phyloP scores from a whole-genome alignment of 2,329 filamentous ascomycete species.

The Chaetoscypha palmicola region DNA sequence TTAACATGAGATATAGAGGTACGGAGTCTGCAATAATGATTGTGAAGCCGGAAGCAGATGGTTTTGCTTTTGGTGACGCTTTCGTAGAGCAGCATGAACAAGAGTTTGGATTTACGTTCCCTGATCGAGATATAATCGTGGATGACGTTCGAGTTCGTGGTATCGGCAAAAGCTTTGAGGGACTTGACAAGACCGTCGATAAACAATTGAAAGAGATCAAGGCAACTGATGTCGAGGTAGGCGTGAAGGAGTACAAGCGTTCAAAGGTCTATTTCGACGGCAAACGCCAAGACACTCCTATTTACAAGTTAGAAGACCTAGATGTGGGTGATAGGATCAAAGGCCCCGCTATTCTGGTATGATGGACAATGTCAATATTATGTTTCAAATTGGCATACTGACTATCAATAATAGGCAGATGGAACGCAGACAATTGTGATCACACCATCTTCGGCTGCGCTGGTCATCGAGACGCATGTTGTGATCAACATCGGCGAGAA shows the following conservation, averaged over 20 bases:
- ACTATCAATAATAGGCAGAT: constrained; percentile 62
- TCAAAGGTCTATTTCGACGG: constrained; percentile 78
- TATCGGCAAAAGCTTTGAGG: constrained; percentile 81
- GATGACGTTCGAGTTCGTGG: constrained; percentile 84
- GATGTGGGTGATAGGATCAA: constrained; percentile 63
- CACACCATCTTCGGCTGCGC: constrained; percentile 67
- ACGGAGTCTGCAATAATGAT: constrained; percentile 92
- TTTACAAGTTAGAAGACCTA: constrained; percentile 76
- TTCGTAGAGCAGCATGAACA: constrained; percentile 85
- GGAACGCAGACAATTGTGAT: constrained; percentile 89
- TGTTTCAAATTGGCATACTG: no score
- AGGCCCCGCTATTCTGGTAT: constrained; percentile 71
- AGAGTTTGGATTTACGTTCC: constrained; percentile 86
- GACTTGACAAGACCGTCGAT: constrained; percentile 74
- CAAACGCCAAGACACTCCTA: constrained; percentile 67
- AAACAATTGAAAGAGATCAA: constrained; percentile 69
- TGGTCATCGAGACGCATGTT: constrained; percentile 79
- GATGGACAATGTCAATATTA: no score
- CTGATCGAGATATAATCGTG: constrained; percentile 79
- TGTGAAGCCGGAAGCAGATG: constrained; percentile 60
- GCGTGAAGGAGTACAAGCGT: constrained; percentile 57
- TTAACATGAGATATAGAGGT: constrained; percentile 88
- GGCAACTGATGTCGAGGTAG: constrained; percentile 37
- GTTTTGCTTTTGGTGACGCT: constrained; percentile 78
- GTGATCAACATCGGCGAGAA: constrained; percentile 71